These are phyloP conservation scores for Verbascum thapsus DNA, from an alignment of 257 asterid species.

Conservation along the genomic window DNA sequence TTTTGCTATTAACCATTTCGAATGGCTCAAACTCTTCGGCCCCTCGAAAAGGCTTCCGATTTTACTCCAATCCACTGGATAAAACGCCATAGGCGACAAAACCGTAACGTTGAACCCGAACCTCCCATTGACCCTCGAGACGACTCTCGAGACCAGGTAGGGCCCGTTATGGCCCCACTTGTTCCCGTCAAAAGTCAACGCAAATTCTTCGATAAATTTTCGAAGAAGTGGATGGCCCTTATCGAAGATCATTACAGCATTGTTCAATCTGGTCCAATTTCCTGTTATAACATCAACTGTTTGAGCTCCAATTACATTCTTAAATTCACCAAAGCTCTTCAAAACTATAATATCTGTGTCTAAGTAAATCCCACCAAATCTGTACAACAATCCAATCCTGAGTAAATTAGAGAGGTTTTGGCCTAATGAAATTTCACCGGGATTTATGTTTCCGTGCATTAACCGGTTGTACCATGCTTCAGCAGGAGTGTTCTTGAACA, in stretches of 20 bases:
- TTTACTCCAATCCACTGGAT: constrained; percentile 82
- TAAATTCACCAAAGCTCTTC: constrained; percentile 52
- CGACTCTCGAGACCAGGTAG: constrained; percentile 81
- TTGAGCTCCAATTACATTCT: constrained; percentile 78
- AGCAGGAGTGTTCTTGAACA: constrained; percentile 69
- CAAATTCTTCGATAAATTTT: constrained; percentile 76
- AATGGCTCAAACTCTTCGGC: constrained; percentile 44
- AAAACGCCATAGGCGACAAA: constrained; percentile 68
- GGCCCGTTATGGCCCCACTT: constrained; percentile 97
- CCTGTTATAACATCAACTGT: constrained; percentile 52
- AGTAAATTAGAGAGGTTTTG: constrained; percentile 82
- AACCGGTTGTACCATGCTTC: constrained; percentile 58
- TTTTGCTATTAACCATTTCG: constrained; percentile 58
- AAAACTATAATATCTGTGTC: constrained; percentile 72
- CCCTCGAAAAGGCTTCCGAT: constrained; percentile 58
- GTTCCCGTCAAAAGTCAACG: constrained; percentile 77
- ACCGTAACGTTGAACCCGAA: constrained; percentile 59
- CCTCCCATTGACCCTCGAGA: constrained; percentile 53
- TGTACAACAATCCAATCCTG: constrained; percentile 64
- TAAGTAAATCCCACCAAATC: constrained; percentile 77
- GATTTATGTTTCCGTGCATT: constrained; percentile 55
- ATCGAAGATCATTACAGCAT: constrained; percentile 82
- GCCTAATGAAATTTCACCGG: constrained; percentile 76
- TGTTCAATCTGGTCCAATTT: constrained; percentile 81
- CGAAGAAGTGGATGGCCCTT: constrained; percentile 67